phyloP scores from a whole-genome alignment of 129 eudicot species.

The Smallanthus sonchifolius region DNA sequence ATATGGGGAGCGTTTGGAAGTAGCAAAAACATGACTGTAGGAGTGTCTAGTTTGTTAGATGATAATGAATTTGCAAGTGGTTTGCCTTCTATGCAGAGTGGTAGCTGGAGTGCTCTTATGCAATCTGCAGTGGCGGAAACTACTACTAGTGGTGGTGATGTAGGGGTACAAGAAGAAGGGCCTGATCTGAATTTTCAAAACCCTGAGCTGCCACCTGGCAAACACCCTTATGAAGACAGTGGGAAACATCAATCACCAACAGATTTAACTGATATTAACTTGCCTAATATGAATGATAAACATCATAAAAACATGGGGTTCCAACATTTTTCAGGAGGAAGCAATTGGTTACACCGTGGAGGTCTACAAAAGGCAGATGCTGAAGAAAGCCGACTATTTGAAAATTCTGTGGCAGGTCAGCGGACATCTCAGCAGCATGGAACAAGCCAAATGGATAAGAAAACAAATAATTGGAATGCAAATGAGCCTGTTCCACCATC shows the following conservation, averaged over 20 bases:
- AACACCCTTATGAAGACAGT: slow-evolving; percentile 30
- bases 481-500: slow-evolving; percentile 29
- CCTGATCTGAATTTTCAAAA: slow-evolving; percentile 48
- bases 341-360: slow-evolving; percentile 45
- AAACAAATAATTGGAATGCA: slow-evolving; percentile 41
- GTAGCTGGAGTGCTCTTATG: slow-evolving; percentile 99
- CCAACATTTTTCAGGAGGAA: slow-evolving; percentile 44
- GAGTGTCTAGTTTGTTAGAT: slow-evolving; percentile 41
- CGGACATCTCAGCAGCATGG: slow-evolving; percentile 41
- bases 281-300: slow-evolving; percentile 23
- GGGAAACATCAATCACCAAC: slow-evolving; percentile 29
- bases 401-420: slow-evolving; percentile 33
- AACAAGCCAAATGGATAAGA: slow-evolving; percentile 23
- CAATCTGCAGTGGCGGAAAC: slow-evolving; percentile 97
- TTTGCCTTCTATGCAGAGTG: slow-evolving; percentile 74
- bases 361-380: slow-evolving; percentile 34
- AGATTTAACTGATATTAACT: slow-evolving; percentile 26
- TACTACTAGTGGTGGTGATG: slow-evolving; percentile 36
- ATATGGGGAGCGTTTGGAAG: slow-evolving; percentile 86
- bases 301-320: slow-evolving; percentile 24
- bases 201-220: slow-evolving; percentile 33
- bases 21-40: slow-evolving; percentile 36
- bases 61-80: slow-evolving; percentile 43
- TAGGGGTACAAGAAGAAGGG: slow-evolving; percentile 57
- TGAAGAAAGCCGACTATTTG: slow-evolving; percentile 34